phyloP scores from a whole-genome alignment of 495 filamentous ascomycete genomes.

The Endocarpon pusillum region DNA sequence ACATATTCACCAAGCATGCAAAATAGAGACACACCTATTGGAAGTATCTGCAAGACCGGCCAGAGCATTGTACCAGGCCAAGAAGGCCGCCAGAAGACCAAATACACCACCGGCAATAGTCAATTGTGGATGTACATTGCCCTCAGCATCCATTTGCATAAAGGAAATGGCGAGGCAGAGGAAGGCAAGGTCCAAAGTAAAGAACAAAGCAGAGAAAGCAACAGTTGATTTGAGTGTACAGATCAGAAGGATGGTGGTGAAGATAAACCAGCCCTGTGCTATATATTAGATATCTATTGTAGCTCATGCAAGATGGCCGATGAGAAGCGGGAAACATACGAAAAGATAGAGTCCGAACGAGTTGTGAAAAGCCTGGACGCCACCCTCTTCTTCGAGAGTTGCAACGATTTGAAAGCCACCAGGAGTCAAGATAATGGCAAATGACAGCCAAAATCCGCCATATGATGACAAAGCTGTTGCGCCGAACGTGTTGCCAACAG shows the following conservation, averaged over 20 bases:
- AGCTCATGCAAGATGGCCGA: no score
- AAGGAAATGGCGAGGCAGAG: conserved; percentile 68
- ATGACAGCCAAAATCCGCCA: conserved; percentile 93
- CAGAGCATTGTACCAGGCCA: conserved; percentile 93
- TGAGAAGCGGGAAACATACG: conserved; percentile 37
- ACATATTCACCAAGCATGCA: no score
- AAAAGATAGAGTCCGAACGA: conserved; percentile 76
- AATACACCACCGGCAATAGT: conserved; percentile 69
- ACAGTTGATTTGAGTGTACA: conserved; percentile 88
- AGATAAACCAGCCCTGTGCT: conserved; percentile 84
- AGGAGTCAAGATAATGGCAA: conserved; percentile 76
- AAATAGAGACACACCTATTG: conserved; percentile 23
- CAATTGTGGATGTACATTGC: conserved; percentile 22
- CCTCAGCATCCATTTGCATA: conserved; percentile 30
- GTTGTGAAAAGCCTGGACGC: conserved; percentile 30
- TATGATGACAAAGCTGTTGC: conserved; percentile 92
- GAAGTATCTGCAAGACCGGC: conserved; percentile 78
- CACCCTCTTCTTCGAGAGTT: conserved; percentile 10
- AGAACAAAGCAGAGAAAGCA: conserved; percentile 92
- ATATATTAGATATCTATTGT: conserved; percentile 6
- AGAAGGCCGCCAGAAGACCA: conserved; percentile 72
- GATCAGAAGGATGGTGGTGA: conserved; percentile 74
- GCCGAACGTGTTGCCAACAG: conserved; percentile 93
- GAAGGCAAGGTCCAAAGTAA: conserved; percentile 84
- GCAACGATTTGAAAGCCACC: conserved; percentile 46